Conservation (phyloP, 345 rosid genomes). For the Salix purpurea region DNA sequence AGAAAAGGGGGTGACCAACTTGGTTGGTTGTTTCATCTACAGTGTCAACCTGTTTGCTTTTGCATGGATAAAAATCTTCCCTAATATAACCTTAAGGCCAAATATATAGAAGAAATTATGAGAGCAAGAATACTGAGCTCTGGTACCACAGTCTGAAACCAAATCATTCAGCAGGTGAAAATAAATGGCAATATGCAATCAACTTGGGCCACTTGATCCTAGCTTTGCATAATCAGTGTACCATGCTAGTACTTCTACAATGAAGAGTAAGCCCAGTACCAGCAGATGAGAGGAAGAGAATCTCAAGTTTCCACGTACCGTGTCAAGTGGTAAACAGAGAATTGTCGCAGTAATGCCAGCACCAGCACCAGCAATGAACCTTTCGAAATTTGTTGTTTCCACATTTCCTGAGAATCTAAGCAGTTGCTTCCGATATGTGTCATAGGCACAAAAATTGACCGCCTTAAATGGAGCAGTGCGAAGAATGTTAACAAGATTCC, state of each 20-base stretch:
- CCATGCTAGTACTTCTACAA: neutral
- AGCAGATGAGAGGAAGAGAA: neutral
- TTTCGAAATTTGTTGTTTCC: conserved; percentile 63
- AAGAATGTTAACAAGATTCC: conserved; percentile 65
- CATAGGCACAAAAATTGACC: conserved; percentile 67
- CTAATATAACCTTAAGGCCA: too few relatives aligned
- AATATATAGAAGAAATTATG: too few relatives aligned
- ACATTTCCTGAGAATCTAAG: conserved; percentile 49
- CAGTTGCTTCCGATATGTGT: conserved; percentile 66
- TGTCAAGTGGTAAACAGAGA: conserved; percentile 71
- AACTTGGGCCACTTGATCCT: neutral
- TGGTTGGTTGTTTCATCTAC: too few relatives aligned
- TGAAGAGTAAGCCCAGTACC: neutral
- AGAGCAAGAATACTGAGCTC: neutral
- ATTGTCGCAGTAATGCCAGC: conserved; percentile 70
- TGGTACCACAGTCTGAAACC: neutral
- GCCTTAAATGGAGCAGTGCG: conserved; percentile 79
- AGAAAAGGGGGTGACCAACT: too few relatives aligned
- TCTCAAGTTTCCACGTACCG: conserved; percentile 36
- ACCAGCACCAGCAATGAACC: conserved; percentile 73
- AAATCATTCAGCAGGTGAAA: neutral
- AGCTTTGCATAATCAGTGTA: neutral
- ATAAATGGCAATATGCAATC: neutral
- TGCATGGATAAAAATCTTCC: too few relatives aligned
- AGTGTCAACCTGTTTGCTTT: too few relatives aligned